phyloP scores from a whole-genome alignment of 2,329 filamentous ascomycete species.

The Sclerotinia subarctica region DNA sequence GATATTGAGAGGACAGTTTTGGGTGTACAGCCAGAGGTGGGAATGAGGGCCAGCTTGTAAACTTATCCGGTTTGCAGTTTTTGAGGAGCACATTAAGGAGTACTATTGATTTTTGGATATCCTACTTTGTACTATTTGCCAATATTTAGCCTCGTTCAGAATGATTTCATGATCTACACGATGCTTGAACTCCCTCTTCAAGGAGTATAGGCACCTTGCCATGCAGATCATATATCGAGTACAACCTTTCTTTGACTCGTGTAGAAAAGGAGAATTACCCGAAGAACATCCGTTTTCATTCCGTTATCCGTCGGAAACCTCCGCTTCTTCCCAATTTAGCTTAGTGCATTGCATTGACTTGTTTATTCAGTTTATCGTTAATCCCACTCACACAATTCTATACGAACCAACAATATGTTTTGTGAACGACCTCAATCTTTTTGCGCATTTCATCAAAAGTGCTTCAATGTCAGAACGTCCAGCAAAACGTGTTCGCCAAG shows the following conservation, averaged over 20 bases:
- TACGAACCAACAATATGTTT: conserved; percentile 7
- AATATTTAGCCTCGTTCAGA: not conserved
- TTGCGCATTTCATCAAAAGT: conserved; percentile 21
- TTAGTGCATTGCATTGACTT: conserved; percentile 5
- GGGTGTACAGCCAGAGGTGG: conserved; percentile 5
- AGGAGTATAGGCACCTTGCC: not conserved
- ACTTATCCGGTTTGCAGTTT: not conserved
- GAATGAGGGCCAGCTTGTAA: conserved; percentile 18
- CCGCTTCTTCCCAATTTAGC: not conserved
- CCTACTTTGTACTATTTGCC: not conserved
- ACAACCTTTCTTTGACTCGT: not conserved
- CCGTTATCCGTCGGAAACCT: conserved; percentile 13
- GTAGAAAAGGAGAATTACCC: not conserved
- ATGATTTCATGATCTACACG: not conserved
- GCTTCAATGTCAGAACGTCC: conserved; percentile 31
- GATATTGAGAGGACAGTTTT: conserved; percentile 44
- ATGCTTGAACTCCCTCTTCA: not conserved
- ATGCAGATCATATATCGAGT: not conserved
- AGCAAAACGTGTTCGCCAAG: conserved; percentile 36
- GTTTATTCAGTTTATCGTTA: not conserved
- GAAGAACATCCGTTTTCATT: conserved; percentile 10
- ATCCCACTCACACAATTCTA: not conserved
- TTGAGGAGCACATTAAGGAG: not conserved
- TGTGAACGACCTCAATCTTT: conserved; percentile 12
- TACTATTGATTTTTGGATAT: not conserved